These are phyloP conservation scores for Telopea speciosissima DNA, from an alignment of 177 flowering plant genomes.

Conservation along the genomic window DNA sequence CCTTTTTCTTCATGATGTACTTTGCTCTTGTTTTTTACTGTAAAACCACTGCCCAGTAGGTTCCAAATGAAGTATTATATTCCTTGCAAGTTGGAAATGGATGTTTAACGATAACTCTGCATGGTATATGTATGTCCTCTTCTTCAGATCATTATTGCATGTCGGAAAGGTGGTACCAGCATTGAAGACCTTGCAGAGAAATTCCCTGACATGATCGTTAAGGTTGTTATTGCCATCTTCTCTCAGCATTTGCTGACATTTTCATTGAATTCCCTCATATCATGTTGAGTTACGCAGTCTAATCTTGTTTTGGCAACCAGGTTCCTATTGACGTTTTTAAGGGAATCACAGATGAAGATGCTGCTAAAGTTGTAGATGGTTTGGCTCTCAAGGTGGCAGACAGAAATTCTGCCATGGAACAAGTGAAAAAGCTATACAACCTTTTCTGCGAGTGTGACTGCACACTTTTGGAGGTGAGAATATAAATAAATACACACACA, in stretches of 20 bases:
- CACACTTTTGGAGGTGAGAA: constrained; percentile 83
- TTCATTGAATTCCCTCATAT: not conserved
- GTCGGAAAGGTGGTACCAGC: constrained; percentile 95
- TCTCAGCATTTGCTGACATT: constrained; percentile 2
- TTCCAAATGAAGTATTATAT: too few relatives aligned
- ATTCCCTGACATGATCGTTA: constrained; percentile 91
- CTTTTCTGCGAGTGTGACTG: constrained; percentile 86
- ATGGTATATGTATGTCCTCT: constrained; percentile 12
- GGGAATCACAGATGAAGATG: constrained; percentile 99
- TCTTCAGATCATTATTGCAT: constrained; percentile 82
- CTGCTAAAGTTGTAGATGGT: constrained; percentile 99
- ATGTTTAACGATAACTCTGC: not conserved
- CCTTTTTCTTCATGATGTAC: not conserved
- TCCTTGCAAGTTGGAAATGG: not conserved
- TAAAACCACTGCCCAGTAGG: too few relatives aligned
- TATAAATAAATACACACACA: not conserved
- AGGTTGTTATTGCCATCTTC: constrained; percentile 40
- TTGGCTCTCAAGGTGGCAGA: constrained; percentile 77
- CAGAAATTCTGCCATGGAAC: constrained; percentile 70
- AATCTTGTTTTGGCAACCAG: constrained; percentile 28
- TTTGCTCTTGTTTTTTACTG: not conserved
- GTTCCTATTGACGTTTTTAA: constrained; percentile 90
- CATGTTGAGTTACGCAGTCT: not conserved
- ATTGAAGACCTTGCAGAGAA: constrained; percentile 99
- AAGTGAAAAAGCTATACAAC: constrained; percentile 90